phyloP scores from a whole-genome alignment of 1,284 basidiomycete genomes.

The Inonotus hispidus region DNA sequence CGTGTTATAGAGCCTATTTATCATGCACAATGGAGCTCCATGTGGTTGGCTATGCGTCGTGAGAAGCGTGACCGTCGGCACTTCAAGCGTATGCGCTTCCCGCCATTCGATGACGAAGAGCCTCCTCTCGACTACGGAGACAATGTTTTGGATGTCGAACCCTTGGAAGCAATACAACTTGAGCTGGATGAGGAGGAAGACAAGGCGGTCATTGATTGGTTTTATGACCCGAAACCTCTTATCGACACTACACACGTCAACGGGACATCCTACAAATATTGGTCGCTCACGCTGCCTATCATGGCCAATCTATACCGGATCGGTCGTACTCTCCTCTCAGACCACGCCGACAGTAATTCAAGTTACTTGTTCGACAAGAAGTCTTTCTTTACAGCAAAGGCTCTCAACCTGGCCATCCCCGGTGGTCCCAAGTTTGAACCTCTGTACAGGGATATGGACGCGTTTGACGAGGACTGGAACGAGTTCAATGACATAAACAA shows the following conservation, averaged over 20 bases:
- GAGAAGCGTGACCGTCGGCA: slow-evolving; percentile 99
- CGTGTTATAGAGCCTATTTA: slow-evolving; percentile 96
- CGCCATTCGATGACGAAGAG: slow-evolving; percentile 99
- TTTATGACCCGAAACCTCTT: slow-evolving; percentile 96
- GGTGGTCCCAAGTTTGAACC: slow-evolving; percentile 99
- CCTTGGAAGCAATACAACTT: slow-evolving; percentile 95
- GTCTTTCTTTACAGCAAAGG: slow-evolving; percentile 97
- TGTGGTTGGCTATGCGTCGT: slow-evolving; percentile 99
- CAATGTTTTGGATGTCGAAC: slow-evolving; percentile 97
- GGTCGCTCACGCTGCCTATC: slow-evolving; percentile 82
- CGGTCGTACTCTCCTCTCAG: slow-evolving; percentile 88
- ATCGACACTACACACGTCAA: slow-evolving; percentile 86
- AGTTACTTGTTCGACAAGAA: slow-evolving; percentile 97
- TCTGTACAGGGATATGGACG: slow-evolving; percentile 91
- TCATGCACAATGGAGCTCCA: slow-evolving; percentile 98
- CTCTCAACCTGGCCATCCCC: slow-evolving; percentile 96
- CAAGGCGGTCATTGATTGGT: slow-evolving; percentile 94
- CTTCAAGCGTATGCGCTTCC: slow-evolving; percentile 99
- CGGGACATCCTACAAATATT: slow-evolving; percentile 90
- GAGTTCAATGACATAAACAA: slow-evolving; percentile 99
- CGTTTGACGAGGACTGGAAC: slow-evolving; percentile 99
- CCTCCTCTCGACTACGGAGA: slow-evolving; percentile 98
- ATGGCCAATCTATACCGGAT: slow-evolving; percentile 98
- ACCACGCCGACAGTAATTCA: slow-evolving; percentile 86
- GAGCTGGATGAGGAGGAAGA: slow-evolving; percentile 96